Conservation (phyloP, 192 early-diverging fungal genomes). For the Linnemannia zychae region DNA sequence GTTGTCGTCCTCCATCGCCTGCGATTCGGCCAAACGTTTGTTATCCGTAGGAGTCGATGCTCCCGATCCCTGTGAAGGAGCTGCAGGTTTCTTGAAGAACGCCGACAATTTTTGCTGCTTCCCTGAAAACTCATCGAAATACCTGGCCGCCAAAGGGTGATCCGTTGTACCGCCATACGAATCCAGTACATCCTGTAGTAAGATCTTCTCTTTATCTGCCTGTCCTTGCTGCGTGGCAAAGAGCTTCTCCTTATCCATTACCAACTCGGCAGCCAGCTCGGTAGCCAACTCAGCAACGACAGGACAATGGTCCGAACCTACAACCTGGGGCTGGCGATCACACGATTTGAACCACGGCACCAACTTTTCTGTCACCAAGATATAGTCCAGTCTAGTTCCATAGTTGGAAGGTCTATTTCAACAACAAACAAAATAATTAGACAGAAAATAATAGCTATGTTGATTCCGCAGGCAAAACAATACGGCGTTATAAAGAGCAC, state of each 20-base stretch:
- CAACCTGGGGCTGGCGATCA: conserved; percentile 68
- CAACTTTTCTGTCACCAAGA: conserved; percentile 68
- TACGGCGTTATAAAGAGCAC: not conserved
- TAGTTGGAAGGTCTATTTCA: conserved; percentile 59
- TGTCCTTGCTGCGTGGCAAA: conserved; percentile 16
- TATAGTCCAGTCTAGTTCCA: conserved; percentile 84
- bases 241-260: conserved; percentile 1
- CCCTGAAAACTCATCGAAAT: conserved; percentile 69
- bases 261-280: conserved; percentile 48
- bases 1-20: not conserved
- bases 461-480: no score
- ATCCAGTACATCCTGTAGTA: conserved; percentile 19
- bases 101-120: conserved; percentile 69
- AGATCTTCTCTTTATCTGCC: not conserved
- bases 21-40: conserved; percentile 3
- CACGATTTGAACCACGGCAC: conserved; percentile 71
- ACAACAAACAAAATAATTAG: not conserved
- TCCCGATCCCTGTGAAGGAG: not conserved
- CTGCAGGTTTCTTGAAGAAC: conserved; percentile 58
- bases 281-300: conserved; percentile 63
- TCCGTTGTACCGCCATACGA: conserved; percentile 36
- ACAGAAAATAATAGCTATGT: no score
- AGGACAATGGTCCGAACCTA: conserved; percentile 90
- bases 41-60: not conserved
- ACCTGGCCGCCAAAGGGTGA: conserved; percentile 65